Conservation (phyloP, 1,284 basidiomycete genomes). For the Moesziomyces parantarcticus region DNA sequence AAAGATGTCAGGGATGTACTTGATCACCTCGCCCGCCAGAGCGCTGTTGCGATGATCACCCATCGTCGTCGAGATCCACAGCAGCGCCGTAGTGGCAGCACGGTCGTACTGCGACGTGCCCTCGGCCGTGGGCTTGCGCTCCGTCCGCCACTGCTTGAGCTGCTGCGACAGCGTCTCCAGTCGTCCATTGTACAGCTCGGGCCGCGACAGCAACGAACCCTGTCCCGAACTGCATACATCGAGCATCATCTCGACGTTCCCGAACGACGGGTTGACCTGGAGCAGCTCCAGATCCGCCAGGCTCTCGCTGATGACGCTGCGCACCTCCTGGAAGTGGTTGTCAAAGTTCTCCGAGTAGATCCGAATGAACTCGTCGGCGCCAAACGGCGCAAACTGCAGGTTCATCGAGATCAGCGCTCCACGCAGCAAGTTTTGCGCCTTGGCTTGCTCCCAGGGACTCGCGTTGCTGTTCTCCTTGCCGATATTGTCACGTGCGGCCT, state of each 20-base stretch:
- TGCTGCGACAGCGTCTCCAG: constrained; percentile 71
- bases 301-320: constrained; percentile 68
- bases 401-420: constrained; percentile 51
- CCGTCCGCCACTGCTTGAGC: constrained; percentile 61
- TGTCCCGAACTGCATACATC: constrained; percentile 74
- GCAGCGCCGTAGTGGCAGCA: constrained; percentile 55
- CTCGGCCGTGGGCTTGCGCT: constrained; percentile 68
- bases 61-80: constrained; percentile 64
- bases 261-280: constrained; percentile 77
- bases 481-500: constrained; percentile 46
- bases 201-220: constrained; percentile 72
- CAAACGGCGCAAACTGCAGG: constrained; percentile 49
- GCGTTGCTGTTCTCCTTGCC: constrained; percentile 44
- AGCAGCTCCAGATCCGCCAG: constrained; percentile 68
- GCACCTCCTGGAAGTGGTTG: constrained; percentile 68
- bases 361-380: constrained; percentile 52
- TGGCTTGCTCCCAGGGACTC: constrained; percentile 57
- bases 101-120: constrained; percentile 66
- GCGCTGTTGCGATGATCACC: constrained; percentile 63
- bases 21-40: constrained; percentile 55
- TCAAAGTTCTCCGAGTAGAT: constrained; percentile 63
- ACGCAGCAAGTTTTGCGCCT: constrained; percentile 72
- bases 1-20: constrained; percentile 64
- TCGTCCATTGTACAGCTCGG: constrained; percentile 69
- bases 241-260: constrained; percentile 76